These are phyloP conservation scores for Ambrosia trifida DNA, from an alignment of 129 eudicot genomes.

Conservation along the genomic window DNA sequence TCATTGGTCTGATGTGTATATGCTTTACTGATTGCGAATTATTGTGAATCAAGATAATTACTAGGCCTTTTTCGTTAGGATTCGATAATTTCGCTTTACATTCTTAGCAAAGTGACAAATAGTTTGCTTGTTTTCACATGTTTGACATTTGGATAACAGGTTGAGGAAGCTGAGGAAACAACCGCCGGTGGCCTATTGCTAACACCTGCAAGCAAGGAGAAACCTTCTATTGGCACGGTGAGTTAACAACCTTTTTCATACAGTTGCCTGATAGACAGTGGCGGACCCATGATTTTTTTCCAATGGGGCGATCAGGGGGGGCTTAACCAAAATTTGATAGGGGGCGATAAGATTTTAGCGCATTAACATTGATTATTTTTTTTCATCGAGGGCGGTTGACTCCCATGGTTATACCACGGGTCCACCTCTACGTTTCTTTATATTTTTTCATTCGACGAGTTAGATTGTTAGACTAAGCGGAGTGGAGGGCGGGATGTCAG, in stretches of 20 bases:
- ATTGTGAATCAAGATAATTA: background rate
- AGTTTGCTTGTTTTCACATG: background rate
- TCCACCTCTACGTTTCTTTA: background rate
- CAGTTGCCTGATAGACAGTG: conserved; percentile 7
- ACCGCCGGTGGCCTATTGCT: conserved; percentile 87
- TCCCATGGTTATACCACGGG: no score
- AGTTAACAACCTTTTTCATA: background rate
- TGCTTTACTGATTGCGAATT: background rate
- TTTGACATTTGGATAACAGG: conserved; percentile 37
- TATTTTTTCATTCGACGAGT: background rate
- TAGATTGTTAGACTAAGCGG: no score
- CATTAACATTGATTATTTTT: no score
- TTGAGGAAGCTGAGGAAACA: conserved; percentile 70
- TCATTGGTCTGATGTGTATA: background rate
- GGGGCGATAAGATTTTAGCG: no score
- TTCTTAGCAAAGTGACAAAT: no score
- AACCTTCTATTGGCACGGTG: conserved; percentile 88
- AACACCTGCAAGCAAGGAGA: conserved; percentile 74
- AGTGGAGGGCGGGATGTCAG: no score
- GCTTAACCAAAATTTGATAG: no score
- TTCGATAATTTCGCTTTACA: background rate
- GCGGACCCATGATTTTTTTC: no score
- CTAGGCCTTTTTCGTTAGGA: no score
- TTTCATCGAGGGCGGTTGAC: no score
- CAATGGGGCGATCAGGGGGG: no score